Base-by-base conservation (phyloP, 2,329 filamentous ascomycete genomes). In the Fusarium nodosum region DNA sequence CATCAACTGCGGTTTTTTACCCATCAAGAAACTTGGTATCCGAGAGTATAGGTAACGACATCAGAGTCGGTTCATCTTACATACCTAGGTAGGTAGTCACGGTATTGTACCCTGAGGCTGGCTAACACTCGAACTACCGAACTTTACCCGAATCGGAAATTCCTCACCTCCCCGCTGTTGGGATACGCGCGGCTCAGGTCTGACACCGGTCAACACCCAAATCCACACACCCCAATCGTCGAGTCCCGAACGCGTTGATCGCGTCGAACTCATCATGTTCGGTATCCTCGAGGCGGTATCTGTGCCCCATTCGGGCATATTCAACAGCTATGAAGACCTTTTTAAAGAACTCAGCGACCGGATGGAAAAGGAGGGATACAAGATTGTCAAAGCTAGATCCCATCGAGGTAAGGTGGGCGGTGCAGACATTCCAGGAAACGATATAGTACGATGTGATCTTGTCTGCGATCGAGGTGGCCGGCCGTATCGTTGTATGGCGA, bases 301-400 rank as follows among this genome's bases (percentile, higher is more conserved):
- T 16, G 75, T 79, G 64, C 79, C 79, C 54, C 73, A 78, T 64
- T 73, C 74, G 34, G 78, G 74, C 60, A 74, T 82, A 56, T 83
- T 78, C 64, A 71, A 70, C 54, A 77, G 78, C n/a, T 82, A 80
- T 64, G 81, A 83, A 18, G 80, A 82, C 16, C 76, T 83, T 24
- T 81, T 83, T 65, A 74, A 75, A 42, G 76, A 81, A 36, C 75
- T 83, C 39, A 82, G 78, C 63, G 74, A 76, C 53, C 79, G 78
- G 34, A 82, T 82, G 77, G 76, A 80, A 60, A 82, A 81, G 69
- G 78, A 83, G 60, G 81, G 81, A 61, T 83, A 82, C 78, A 82
- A 82, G 66, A 79, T 83, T 56, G 81, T 83, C 75, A 83, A 82
- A 72, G 77, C 79, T 31, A 77, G 81, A 60, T 82, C 81, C 28